These are phyloP conservation scores for Phytophthora cryptogea DNA, from an alignment of 352 stramenopile genomes.

Conservation along the genomic window DNA sequence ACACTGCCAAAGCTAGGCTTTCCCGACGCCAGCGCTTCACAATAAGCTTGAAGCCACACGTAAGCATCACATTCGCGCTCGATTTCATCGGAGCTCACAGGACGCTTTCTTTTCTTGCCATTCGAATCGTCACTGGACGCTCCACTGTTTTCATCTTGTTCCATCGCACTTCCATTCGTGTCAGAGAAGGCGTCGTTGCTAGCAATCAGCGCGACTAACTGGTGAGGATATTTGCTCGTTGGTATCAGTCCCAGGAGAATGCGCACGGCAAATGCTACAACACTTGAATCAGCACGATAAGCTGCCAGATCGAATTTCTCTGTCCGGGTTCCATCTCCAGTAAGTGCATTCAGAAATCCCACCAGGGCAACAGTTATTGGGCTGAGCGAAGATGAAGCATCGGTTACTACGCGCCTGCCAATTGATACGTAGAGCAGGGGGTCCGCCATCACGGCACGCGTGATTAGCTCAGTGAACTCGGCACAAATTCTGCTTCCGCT, in stretches of 20 bases:
- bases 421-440: conserved; percentile 53
- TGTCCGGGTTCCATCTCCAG: not conserved
- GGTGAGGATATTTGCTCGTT: conserved; percentile 34
- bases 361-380: conserved; percentile 58
- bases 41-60: conserved; percentile 41
- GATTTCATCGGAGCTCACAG: conserved; percentile 6
- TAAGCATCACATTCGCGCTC: conserved; percentile 36
- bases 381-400: conserved; percentile 36
- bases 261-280: conserved; percentile 46
- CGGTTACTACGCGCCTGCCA: conserved; percentile 21
- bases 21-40: conserved; percentile 22
- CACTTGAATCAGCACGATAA: conserved; percentile 31
- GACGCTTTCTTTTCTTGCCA: conserved; percentile 34
- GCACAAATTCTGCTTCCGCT: conserved; percentile 40
- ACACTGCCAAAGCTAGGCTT: not conserved
- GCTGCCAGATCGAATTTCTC: conserved; percentile 13
- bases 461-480: conserved; percentile 50
- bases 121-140: conserved; percentile 6
- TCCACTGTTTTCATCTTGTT: conserved; percentile 13
- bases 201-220: conserved; percentile 49
- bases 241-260: conserved; percentile 47
- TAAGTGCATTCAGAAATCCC: conserved; percentile 41
- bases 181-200: conserved; percentile 25
- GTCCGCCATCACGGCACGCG: conserved; percentile 48
- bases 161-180: conserved; percentile 2